phyloP scores from a whole-genome alignment of 1,284 basidiomycete species.

The Rhodotorula sp. region DNA sequence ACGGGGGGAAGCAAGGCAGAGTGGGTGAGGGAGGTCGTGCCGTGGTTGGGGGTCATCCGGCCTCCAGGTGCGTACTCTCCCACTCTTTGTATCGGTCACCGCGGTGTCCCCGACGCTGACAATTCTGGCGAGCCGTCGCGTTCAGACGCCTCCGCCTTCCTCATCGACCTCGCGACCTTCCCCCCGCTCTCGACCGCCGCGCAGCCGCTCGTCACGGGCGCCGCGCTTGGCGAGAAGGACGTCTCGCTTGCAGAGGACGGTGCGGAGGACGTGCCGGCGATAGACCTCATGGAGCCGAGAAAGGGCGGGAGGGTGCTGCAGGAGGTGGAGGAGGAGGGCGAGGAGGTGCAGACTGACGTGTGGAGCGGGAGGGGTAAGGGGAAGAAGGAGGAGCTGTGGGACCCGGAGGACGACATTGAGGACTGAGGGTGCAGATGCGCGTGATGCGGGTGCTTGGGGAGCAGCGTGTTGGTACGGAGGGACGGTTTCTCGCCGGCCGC shows the following conservation, averaged over 20 bases:
- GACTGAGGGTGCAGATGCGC: slow-evolving; percentile 1
- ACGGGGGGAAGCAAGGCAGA: slow-evolving; percentile 37
- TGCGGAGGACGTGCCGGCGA: background rate
- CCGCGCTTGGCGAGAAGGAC: slow-evolving; percentile 47
- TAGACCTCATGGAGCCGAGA: background rate
- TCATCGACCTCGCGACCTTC: slow-evolving; percentile 41
- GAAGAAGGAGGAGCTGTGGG: background rate
- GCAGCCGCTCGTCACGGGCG: slow-evolving; percentile 21
- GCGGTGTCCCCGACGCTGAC: background rate
- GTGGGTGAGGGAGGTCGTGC: slow-evolving; percentile 50
- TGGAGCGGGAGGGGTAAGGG: background rate
- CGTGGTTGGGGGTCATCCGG: slow-evolving; percentile 51
- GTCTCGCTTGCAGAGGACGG: slow-evolving; percentile 44
- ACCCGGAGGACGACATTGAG: slow-evolving; percentile 25
- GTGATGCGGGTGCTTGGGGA: background rate
- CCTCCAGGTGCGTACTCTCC: slow-evolving; percentile 33
- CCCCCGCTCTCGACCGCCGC: slow-evolving; percentile 19
- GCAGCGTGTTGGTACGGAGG: no score
- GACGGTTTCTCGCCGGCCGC: no score
- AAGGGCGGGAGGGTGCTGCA: slow-evolving; percentile 1
- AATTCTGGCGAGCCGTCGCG: background rate
- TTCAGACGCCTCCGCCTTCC: slow-evolving; percentile 13
- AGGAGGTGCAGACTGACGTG: background rate
- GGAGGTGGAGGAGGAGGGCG: slow-evolving; percentile 1
- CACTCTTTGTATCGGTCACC: background rate